Base-by-base conservation (phyloP, 148 eudicot genomes). In the Linanthus parryae region DNA sequence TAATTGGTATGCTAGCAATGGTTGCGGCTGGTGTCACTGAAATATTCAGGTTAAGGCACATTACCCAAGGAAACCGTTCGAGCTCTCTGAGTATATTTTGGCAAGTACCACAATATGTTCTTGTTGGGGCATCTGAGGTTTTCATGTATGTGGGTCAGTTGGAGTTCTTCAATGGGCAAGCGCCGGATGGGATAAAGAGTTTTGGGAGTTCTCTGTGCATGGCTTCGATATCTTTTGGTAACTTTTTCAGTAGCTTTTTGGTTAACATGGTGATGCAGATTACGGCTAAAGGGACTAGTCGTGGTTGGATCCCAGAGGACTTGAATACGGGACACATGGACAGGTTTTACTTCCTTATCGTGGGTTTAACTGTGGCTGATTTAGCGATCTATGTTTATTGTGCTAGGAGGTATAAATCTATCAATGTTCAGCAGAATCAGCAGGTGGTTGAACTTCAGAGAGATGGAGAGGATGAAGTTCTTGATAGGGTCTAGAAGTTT, bases 111-210 rank as follows among this genome's bases (percentile, higher is more conserved):
- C 97, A 91, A 29, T 91, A 86, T n/a, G 65, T 66, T 0, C 80
- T 91, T 0, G 95, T 91, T 0, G 97, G 97, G 0, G 86, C 94
- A 0, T 85, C 95, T 0, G 97, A 91, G 66, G 91, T 90, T 4
- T 85, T 90, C 51, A 90, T 90, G 97, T 90, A 90, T 17, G 82
- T 90, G 0, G 97, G 97, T 0, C 95, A 85, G 44, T 40, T 90
- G 45, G 97, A 90, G 70, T 90, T 90, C 44, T 90, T 90, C 52
- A 86, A 81, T 16, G 79, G 81, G 5, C 95, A 91, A 43, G 92
- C 95, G 0, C 97, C 97, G 0, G 97, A 91, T 48, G 97, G 97
- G 29, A 83, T 91, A 1, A 91, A 91, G 63, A 86, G 95, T 35
- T 81, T 91, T 8, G 97, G 97, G 3, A 86, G 95, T 54, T 73